Conservation (phyloP, 2,329 filamentous ascomycete species). For the Byssothecium circinans region DNA sequence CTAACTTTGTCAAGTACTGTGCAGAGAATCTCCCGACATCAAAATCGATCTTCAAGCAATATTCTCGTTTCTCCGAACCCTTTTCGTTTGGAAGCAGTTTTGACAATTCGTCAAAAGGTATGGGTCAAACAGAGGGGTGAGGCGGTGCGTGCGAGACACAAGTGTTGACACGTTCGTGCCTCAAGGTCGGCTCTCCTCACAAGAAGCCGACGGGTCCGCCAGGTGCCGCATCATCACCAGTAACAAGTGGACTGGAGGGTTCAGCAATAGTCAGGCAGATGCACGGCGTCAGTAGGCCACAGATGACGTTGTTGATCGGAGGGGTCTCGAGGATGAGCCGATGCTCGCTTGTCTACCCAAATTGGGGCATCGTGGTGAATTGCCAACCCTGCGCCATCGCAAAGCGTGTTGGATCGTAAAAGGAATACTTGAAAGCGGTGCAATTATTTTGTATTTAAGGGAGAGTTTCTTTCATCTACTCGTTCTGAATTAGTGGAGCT, state of each 20-base stretch:
- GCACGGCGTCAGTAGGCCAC: conserved; percentile 3
- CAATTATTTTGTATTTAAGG: no score
- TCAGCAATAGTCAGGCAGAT: conserved; percentile 1
- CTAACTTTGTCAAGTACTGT: no score
- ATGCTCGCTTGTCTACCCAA: not conserved
- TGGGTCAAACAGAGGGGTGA: not conserved
- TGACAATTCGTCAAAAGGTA: not conserved
- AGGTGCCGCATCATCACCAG: not conserved
- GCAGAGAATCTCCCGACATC: no score
- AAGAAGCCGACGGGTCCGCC: conserved; percentile 6
- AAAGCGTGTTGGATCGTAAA: no score
- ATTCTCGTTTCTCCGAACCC: not conserved
- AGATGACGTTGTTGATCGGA: conserved; percentile 6
- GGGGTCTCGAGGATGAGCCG: not conserved
- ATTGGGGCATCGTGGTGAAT: conserved; percentile 2
- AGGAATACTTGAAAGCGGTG: no score
- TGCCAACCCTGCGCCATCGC: not conserved
- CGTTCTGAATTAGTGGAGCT: no score
- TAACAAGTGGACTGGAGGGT: not conserved
- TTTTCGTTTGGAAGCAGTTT: conserved; percentile 8
- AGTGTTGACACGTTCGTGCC: conserved; percentile 7
- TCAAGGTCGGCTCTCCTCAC: conserved; percentile 14
- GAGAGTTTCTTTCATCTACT: no score
- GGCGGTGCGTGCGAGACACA: conserved; percentile 4
- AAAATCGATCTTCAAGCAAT: no score